These are phyloP conservation scores for Wickerhamomyces sp. DNA, from an alignment of 1,139 yeast genomes.

Conservation along the genomic window DNA sequence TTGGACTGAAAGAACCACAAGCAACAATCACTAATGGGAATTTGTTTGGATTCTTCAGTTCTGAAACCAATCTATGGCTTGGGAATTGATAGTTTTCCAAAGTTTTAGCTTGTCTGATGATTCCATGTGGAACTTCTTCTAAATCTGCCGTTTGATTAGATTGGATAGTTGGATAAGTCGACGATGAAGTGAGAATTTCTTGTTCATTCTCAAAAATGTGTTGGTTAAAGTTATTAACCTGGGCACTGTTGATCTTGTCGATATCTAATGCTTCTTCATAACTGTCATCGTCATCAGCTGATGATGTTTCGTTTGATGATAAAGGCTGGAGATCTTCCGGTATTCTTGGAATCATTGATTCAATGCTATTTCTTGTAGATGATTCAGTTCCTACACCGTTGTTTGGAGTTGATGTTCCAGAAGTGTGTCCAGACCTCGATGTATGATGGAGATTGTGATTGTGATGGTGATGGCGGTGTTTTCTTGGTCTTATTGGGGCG, in stretches of 20 bases:
- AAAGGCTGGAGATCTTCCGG: conserved; percentile 42
- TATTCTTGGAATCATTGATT: conserved; percentile 36
- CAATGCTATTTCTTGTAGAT: conserved; percentile 11
- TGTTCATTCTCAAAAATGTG: conserved; percentile 4
- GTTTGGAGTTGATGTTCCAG: conserved; percentile 1
- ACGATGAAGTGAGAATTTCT: conserved; percentile 12
- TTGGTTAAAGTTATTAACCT: not conserved
- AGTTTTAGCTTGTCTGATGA: conserved; percentile 75
- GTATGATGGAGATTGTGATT: not conserved
- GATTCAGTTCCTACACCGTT: not conserved
- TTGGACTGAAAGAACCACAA: conserved; percentile 95
- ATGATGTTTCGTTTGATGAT: conserved; percentile 34
- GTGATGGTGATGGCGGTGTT: conserved; percentile 23
- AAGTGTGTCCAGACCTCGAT: conserved; percentile 2
- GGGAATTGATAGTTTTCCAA: conserved; percentile 75
- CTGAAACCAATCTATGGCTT: conserved; percentile 72
- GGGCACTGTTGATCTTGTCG: too few relatives aligned
- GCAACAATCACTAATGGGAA: conserved; percentile 92
- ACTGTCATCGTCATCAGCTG: conserved; percentile 23
- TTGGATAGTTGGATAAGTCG: conserved; percentile 39
- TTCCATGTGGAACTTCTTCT: conserved; percentile 95
- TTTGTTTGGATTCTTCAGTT: conserved; percentile 68
- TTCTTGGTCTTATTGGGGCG: conserved; percentile 60
- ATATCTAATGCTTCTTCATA: not conserved
- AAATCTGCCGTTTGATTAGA: conserved; percentile 81